A percentile compares a stretch with the other conserved stretches of the same genome.
These are phyloP conservation scores for Trichoderma orchidacearum DNA, from an alignment of 495 filamentous ascomycete species.

Conservation along the genomic window DNA sequence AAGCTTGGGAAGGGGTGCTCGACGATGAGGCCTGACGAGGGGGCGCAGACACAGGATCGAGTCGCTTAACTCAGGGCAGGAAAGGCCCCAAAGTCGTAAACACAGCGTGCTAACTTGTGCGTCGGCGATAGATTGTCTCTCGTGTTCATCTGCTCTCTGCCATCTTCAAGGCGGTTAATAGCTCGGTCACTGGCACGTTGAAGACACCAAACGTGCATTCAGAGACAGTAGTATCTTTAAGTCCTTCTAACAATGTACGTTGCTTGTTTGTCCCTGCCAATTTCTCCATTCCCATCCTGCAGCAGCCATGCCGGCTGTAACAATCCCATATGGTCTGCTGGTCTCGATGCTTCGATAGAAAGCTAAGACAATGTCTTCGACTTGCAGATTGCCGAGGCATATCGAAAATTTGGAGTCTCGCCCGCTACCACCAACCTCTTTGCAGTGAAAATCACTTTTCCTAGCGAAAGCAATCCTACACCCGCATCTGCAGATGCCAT, in stretches of 20 bases:
- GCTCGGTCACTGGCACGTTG: conserved; percentile 40
- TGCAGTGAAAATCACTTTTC: conserved; percentile 52
- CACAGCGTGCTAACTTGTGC: background rate
- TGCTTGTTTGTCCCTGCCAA: conserved; percentile 6
- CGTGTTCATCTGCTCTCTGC: conserved; percentile 62
- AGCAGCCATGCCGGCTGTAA: too few relatives aligned
- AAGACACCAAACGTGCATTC: conserved; percentile 84
- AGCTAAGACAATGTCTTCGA: background rate
- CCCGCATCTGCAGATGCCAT: conserved; percentile 38
- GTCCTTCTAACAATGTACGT: conserved; percentile 71
- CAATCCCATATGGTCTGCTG: too few relatives aligned
- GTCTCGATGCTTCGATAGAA: background rate
- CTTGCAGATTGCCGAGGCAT: conserved; percentile 73
- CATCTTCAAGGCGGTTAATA: conserved; percentile 62
- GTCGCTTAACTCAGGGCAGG: too few relatives aligned
- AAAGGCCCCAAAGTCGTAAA: background rate
- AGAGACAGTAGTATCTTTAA: conserved; percentile 76
- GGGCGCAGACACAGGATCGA: too few relatives aligned
- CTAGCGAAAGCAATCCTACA: conserved; percentile 5
- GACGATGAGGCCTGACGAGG: too few relatives aligned
- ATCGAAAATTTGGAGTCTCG: conserved; percentile 71
- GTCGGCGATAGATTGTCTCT: conserved; percentile 24
- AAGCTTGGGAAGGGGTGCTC: too few relatives aligned
- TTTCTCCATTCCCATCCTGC: too few relatives aligned
- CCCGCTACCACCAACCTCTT: conserved; percentile 56